Base-by-base conservation (phyloP, 176 grass and related monocot genomes). In the Poa annua region DNA sequence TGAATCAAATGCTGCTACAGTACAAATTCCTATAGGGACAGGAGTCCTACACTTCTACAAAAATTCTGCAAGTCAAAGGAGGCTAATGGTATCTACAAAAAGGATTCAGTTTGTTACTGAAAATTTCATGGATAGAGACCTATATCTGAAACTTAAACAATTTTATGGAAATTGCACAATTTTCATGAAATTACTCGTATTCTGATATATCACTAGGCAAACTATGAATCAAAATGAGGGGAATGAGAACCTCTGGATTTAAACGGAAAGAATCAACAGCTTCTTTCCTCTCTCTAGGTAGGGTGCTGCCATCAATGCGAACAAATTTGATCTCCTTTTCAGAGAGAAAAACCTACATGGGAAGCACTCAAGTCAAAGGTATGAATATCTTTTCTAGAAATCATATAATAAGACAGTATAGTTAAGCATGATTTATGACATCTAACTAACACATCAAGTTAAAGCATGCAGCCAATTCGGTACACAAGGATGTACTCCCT, bases 321-420 rank as follows among this genome's bases (percentile, higher is more conserved):
- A 98, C 87, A 93, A 90, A 94, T 80, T 87, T 95, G 73, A 98
- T 93, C 78, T 62, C 88, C 76, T 93, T 88, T 71, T 91, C 91
- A 74, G 72, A 89, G 29, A 95, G 38, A 88, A 90, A 91, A 63
- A 86, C 95, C 95, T 98, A 54, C 9, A 16, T 36, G 75, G 73
- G 77, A 74, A 85, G 74, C 19, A 75, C 10, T 82, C 45, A 55
- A 84, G 66, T 84, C 0, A 19, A 65, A 80, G 34, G 19, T 74
- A 63, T 79, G n/a, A 74, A 84, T 52, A 74, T 20, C 9, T 74
- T 74, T 74, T 52, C 47, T 53, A 52, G 16, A 34, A 74, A 29
- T 74, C 71, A 49, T 72, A 72, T 72, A 72, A 34, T 74, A 52
- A 52, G 71, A 52, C 8, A 52, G 2, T 52, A 52, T 50, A 56